These are phyloP conservation scores for Debaryomycetaceae sp. DNA, from an alignment of 1,139 yeast genomes.

Conservation along the genomic window DNA sequence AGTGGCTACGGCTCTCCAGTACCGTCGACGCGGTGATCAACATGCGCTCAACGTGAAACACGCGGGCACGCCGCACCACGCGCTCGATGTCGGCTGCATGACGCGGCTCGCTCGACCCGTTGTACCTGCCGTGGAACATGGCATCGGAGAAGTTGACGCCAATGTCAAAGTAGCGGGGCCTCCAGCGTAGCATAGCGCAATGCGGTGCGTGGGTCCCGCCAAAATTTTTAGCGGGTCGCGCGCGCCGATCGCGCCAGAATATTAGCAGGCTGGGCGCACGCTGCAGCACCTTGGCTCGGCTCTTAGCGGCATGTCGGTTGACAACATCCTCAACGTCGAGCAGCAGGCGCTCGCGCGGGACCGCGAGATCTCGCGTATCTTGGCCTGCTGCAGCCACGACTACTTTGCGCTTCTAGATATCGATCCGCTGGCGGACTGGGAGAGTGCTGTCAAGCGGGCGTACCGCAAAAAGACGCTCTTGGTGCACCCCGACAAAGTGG, in stretches of 20 bases:
- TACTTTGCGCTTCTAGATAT: slow-evolving; percentile 54
- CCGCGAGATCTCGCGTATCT: slow-evolving; percentile 52
- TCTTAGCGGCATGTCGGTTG: slow-evolving; percentile 27
- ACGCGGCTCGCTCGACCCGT: slow-evolving; percentile 49
- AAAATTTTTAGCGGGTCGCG: too few species aligned
- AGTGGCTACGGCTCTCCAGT: slow-evolving; percentile 51
- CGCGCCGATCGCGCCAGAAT: too few species aligned
- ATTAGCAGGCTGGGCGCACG: too few species aligned
- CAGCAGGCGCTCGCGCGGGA: slow-evolving; percentile 41
- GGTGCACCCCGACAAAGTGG: slow-evolving; percentile 67
- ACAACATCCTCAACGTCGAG: slow-evolving; percentile 28
- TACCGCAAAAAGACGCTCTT: slow-evolving; percentile 58
- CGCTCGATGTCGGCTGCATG: slow-evolving; percentile 66
- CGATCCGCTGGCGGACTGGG: slow-evolving; percentile 30
- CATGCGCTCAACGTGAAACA: slow-evolving; percentile 62
- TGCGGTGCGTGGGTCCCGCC: too few species aligned
- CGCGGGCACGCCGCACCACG: slow-evolving; percentile 64
- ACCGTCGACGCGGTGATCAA: slow-evolving; percentile 82
- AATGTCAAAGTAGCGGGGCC: slow-evolving; percentile 43
- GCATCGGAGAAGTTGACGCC: slow-evolving; percentile 87
- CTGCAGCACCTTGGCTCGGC: too few species aligned
- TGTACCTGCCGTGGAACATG: slow-evolving; percentile 80
- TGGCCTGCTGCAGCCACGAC: slow-evolving; percentile 45
- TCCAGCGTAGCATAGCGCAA: too few species aligned
- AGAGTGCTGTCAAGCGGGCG: slow-evolving; percentile 35